Base-by-base conservation (phyloP, 2,329 filamentous ascomycete genomes). In the Arthroderma sp. region DNA sequence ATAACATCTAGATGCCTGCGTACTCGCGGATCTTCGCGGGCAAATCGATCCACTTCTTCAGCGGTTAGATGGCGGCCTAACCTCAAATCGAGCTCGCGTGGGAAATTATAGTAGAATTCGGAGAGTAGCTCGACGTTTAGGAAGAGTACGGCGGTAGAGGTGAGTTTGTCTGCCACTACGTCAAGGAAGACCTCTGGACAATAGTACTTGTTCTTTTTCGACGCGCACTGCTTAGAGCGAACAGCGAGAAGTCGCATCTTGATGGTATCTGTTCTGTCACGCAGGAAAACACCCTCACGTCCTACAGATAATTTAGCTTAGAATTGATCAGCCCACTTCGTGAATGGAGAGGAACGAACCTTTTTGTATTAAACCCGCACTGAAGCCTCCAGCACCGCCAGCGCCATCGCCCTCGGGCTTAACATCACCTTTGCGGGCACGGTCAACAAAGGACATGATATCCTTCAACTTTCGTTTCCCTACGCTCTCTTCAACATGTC, bases 101-200 rank as follows among this genome's bases (percentile, higher is more conserved):
- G 91, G 65, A 98, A 98, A 60, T 91, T 87, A 67, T 95, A 94
- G 68, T 94, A 95, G 62, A 96, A 98, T 59, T 98, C 94, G 1
- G 85, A 89, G 11, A 98, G 76, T 15, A 98, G 75, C 67, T 98
- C 93, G 7, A 96, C 91, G 58, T 98, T 95, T 29, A 98, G 75
- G 72, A 98, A 98, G 0, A 98, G 77, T 6, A 98, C 91, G 2
- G 91, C 89, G 0, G 91, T 98, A 1, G 86, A 83, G 3, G 89
- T 93, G 40, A 98, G 76, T 66, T 96, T 96, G 54, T 88, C 86
- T 1, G 91, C 88, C 1, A 94, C 91, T 3, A 93, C 87, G 57
- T 98, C 88, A n/a, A 98, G 78, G 70, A 98, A 98, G 10, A 98
- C 78, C 61, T 98, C 91, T 0, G 91, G 91, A 59, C 91, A 98